Base-by-base conservation (phyloP, 352 stramenopile genomes). In the Pythium pyrilobum region DNA sequence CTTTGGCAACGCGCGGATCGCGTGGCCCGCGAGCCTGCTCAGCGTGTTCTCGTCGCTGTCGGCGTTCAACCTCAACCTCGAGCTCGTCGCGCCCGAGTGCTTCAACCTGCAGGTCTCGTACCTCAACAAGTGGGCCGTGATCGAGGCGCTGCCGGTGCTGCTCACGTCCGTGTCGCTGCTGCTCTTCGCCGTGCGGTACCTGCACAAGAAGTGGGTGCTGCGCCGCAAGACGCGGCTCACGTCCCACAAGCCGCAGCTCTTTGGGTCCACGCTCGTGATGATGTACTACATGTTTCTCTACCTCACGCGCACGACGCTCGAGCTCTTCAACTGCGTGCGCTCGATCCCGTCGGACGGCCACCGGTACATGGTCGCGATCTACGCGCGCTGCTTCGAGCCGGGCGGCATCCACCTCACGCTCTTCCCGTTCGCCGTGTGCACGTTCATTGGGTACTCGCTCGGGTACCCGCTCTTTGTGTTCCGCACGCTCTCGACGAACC, bases 261-360 rank as follows among this genome's bases (percentile, higher is more conserved):
- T 87, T 37, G 78, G 76, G 12, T 85, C 72, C 8, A 85, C 74
- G 36, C 62, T 89, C 18, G 73, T 87, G 48, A 91, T 91, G 76
- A 85, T 91, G 71, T 92, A 91, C 58, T 88, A 88, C 44, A 52
- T 89, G 21, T 92, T 87, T 52, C 40, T 92, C 7, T 89, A 89
- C 48, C 62, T 92, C 12, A 92, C 80, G 13, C 64, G 71, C 36
- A 87, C 75, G 44, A 86, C 78, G 6, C 64, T 91, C 31, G 81
- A 87, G 57, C 51, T 90, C 5, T 92, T 90, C 64, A 90, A 92
- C 58, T 92, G 81, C 41, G 69, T 82, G 23, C 45, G 64, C 24
- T 78, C 77, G 4, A 84, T 86, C 43, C 78, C 78, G 10, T 64
- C 69, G 0, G 74, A 92, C 51, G 81, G 80, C 12, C 68, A 82